phyloP scores from a whole-genome alignment of 768 basidiomycete genomes.

The Butyriboletus loyo region DNA sequence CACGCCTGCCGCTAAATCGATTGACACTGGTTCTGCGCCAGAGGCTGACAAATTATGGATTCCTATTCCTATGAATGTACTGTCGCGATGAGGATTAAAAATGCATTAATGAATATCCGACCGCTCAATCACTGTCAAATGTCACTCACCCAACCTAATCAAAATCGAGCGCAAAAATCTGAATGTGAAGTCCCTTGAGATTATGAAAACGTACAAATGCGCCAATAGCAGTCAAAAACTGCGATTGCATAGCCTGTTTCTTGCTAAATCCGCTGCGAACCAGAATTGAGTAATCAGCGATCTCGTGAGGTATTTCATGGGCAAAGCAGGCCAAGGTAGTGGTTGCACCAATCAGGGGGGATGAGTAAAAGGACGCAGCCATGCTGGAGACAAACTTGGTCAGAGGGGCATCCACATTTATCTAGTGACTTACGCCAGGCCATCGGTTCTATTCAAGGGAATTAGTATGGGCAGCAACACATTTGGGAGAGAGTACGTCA shows the following conservation, averaged over 20 bases:
- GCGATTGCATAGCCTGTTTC: slow-evolving; percentile 88
- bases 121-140: neutral
- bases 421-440: slow-evolving; percentile 66
- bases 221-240: slow-evolving; percentile 88
- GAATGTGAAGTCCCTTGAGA: slow-evolving; percentile 8
- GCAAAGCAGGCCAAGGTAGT: slow-evolving; percentile 95
- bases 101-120: slow-evolving; percentile 1
- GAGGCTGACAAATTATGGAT: slow-evolving; percentile 73
- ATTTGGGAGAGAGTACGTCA: slow-evolving; percentile 9
- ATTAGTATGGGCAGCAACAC: slow-evolving; percentile 17
- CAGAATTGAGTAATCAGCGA: slow-evolving; percentile 95
- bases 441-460: slow-evolving; percentile 67
- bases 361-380: slow-evolving; percentile 97
- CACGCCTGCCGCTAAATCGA: slow-evolving; percentile 74
- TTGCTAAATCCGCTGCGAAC: slow-evolving; percentile 90
- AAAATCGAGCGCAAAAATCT: slow-evolving; percentile 22
- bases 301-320: slow-evolving; percentile 94
- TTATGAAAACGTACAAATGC: slow-evolving; percentile 63
- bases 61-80: slow-evolving; percentile 85
- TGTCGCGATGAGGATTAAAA: slow-evolving; percentile 25
- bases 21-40: slow-evolving; percentile 36
- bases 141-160: slow-evolving; percentile 36
- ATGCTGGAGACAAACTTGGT: slow-evolving; percentile 47
- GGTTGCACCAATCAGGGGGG: slow-evolving; percentile 88
- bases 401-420: slow-evolving; percentile 2